A percentile compares a stretch with the other conserved stretches of the same genome.
phyloP scores from a whole-genome alignment of 345 rosid species.

The Anastatica hierochuntica region DNA sequence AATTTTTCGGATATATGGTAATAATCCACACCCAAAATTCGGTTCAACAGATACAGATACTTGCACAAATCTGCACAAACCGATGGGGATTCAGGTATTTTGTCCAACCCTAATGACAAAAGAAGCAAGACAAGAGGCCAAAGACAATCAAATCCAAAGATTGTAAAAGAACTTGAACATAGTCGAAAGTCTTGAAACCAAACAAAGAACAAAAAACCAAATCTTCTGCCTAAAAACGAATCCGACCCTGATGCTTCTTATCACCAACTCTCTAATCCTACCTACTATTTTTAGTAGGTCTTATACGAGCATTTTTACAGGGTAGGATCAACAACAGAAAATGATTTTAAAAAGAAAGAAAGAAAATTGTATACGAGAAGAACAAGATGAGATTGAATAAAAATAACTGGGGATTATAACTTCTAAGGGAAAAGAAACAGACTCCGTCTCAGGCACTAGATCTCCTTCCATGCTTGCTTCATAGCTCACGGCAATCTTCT shows the following conservation, averaged over 20 bases:
- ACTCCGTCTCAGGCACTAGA: background rate
- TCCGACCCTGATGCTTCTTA: slow-evolving; percentile 22
- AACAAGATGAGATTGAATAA: slow-evolving; percentile 7
- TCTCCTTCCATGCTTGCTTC: slow-evolving; percentile 13
- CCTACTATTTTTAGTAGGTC: slow-evolving; percentile 14
- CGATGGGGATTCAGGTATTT: too few species aligned
- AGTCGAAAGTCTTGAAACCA: slow-evolving; percentile 1
- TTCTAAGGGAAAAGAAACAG: slow-evolving; percentile 16
- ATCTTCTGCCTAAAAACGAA: slow-evolving; percentile 10
- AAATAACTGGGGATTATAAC: slow-evolving; percentile 8
- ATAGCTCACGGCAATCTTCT: slow-evolving; percentile 19
- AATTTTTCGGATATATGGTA: too few species aligned
- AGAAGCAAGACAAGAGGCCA: background rate
- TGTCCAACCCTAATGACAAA: too few species aligned
- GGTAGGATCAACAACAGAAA: slow-evolving; percentile 15
- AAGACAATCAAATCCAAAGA: background rate
- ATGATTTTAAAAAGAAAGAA: background rate
- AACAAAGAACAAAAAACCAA: background rate
- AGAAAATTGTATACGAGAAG: too few species aligned
- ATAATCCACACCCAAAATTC: too few species aligned
- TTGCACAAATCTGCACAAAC: too few species aligned
- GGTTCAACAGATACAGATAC: too few species aligned
- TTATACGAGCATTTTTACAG: slow-evolving; percentile 22
- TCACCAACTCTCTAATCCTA: slow-evolving; percentile 7
- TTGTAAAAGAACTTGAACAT: too few species aligned